Evolutionary conservation across 1,139 yeast genomes (phyloP), one percentile per base, ranked within the genome.

Genomic region (Pneumocystis carinii): DNA sequence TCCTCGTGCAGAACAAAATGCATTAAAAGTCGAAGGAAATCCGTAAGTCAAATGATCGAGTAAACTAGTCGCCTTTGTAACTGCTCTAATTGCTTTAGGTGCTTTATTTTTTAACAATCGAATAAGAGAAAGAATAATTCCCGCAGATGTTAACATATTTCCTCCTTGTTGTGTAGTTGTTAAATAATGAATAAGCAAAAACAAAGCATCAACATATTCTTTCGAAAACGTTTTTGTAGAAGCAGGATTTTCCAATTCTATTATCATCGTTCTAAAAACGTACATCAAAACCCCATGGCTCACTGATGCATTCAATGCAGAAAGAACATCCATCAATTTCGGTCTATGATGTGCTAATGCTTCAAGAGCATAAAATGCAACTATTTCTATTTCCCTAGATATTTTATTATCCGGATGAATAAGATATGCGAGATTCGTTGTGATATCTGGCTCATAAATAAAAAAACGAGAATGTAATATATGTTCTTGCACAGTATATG

Each of bases 271-370:
- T 67, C 94, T 80, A 56, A 90, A 74, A 60, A 85, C 80, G 70
- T 87, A 90, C 75, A 86, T 87, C 59, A 90, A 71, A 7, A 84
- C 75, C 0, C 97, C 97, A 73, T 90, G 96, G 65, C 84, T 84
- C 48, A 90, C 90, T 71, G 89, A 89, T 4, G 94, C 97, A n/a
- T 94, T 89, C 69, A 90, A 75, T n/a, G 89, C 83, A 66, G 89
- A 79, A 64, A 90, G 79, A 42, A 90, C 79, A 68, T 90, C 97
- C 60, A 85, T 79, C 29, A 92, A 85, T 81, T 90, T 86, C 2
- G 81, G 80, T 62, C 83, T 82, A 70, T 84, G 85, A 59, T 81
- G 76, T 1, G 95, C 82, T 17, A 89, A 82, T 66, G 85, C 82
- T 67, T 87, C 88, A 66, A 90, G 77, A 0, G 92, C 82, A 67